These are phyloP conservation scores for Dryas drummondii DNA, from an alignment of 306 rosid genomes.

Conservation along the genomic window DNA sequence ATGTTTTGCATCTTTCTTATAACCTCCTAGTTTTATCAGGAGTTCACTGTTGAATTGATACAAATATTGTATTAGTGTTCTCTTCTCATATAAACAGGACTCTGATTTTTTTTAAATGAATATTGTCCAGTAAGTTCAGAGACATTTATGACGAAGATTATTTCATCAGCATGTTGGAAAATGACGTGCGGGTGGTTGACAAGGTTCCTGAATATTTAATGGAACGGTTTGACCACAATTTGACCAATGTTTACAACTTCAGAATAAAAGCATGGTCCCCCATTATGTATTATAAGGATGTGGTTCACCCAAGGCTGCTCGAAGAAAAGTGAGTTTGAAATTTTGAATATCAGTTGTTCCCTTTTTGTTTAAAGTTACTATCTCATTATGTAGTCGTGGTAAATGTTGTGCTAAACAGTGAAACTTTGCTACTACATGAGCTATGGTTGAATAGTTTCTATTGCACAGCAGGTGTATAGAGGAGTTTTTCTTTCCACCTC, in stretches of 20 bases:
- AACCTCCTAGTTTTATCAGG: not conserved
- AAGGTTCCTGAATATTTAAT: slow-evolving; percentile 79
- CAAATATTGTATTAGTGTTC: slow-evolving; percentile 12
- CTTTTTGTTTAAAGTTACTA: not conserved
- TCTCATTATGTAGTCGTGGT: not conserved
- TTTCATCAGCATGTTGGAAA: slow-evolving; percentile 61
- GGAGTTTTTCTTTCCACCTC: not conserved
- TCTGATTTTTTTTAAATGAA: slow-evolving; percentile 21
- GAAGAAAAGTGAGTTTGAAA: slow-evolving; percentile 87
- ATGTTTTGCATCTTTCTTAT: not conserved
- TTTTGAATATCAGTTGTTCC: slow-evolving; percentile 20
- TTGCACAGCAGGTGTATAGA: not conserved
- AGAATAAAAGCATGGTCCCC: slow-evolving; percentile 95
- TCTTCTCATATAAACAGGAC: slow-evolving; percentile 21
- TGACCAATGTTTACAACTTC: slow-evolving; percentile 94
- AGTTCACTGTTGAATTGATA: not conserved
- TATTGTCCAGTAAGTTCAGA: slow-evolving; percentile 71
- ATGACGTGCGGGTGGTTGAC: slow-evolving; percentile 81
- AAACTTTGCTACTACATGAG: slow-evolving; percentile 8
- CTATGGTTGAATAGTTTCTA: not conserved
- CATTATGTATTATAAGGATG: slow-evolving; percentile 72
- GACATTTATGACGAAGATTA: slow-evolving; percentile 90
- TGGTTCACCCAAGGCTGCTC: slow-evolving; percentile 84
- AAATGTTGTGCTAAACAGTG: slow-evolving; percentile 3
- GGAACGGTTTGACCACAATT: slow-evolving; percentile 94